These are phyloP conservation scores for Primulina eburnea DNA, from an alignment of 257 asterid genomes.

Conservation along the genomic window DNA sequence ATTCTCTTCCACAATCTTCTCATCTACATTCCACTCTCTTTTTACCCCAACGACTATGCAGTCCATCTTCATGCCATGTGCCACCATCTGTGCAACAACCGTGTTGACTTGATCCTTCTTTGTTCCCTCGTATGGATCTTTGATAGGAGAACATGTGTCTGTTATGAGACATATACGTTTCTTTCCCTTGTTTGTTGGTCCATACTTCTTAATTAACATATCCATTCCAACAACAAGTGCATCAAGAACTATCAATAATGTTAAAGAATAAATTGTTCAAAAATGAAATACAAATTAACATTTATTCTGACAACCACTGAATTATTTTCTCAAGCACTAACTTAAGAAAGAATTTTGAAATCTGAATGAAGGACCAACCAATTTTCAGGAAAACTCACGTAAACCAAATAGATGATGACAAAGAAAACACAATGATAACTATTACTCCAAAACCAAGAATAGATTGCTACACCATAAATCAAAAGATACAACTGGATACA, in stretches of 20 bases:
- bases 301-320: constrained; percentile 3
- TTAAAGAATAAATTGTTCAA: constrained; percentile 45
- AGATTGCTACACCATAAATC: constrained; percentile 4
- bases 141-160: constrained; percentile 64
- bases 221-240: constrained; percentile 92
- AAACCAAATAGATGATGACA: not conserved
- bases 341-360: not conserved
- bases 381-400: not conserved
- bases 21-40: constrained; percentile 34
- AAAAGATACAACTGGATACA: constrained; percentile 59
- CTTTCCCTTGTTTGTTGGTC: constrained; percentile 76
- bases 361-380: constrained; percentile 5
- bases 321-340: constrained; percentile 11
- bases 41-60: constrained; percentile 53
- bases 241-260: constrained; percentile 78
- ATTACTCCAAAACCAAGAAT: constrained; percentile 12
- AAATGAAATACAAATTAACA: constrained; percentile 18
- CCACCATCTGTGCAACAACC: constrained; percentile 71
- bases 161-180: constrained; percentile 86
- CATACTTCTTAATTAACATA: constrained; percentile 82
- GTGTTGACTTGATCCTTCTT: constrained; percentile 93
- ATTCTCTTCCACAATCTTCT: constrained; percentile 69
- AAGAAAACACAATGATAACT: constrained; percentile 7
- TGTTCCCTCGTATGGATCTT: constrained; percentile 81
- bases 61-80: constrained; percentile 91